Evolutionary conservation across 352 stramenopile species (phyloP).

Genomic region (Pythium plurisporium): DNA sequence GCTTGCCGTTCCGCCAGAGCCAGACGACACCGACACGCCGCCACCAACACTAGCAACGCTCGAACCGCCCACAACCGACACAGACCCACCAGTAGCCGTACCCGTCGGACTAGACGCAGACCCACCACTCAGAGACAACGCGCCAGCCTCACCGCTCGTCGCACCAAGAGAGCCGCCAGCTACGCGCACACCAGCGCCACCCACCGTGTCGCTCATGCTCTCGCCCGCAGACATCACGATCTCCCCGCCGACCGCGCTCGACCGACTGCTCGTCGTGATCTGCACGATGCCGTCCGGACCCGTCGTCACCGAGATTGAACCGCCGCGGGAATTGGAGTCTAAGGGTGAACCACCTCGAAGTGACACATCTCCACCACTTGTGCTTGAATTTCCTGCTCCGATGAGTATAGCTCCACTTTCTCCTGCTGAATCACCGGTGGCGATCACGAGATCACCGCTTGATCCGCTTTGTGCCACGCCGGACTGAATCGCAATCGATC

Average conservation of each 20-base stretch:
- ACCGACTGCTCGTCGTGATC: constrained; percentile 11
- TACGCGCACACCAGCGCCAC: not conserved
- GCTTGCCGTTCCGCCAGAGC: not conserved
- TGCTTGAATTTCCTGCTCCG: not conserved
- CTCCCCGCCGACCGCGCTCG: constrained; percentile 21
- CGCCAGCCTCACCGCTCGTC: not conserved
- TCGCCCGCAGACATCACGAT: constrained; percentile 21
- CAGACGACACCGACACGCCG: not conserved
- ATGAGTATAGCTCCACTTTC: constrained; percentile 6
- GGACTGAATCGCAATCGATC: constrained; percentile 32
- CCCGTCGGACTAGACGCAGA: not conserved
- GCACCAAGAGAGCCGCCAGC: not conserved
- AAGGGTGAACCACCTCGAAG: constrained; percentile 6
- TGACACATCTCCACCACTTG: not conserved
- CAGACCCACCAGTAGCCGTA: not conserved
- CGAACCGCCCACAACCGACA: not conserved
- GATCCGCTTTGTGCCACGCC: constrained; percentile 29
- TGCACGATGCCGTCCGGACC: constrained; percentile 9
- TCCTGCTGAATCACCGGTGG: constrained; percentile 5
- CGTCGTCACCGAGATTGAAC: constrained; percentile 13
- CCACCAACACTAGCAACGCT: not conserved
- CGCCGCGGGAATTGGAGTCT: not conserved
- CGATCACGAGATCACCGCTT: constrained; percentile 20
- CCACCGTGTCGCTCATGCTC: constrained; percentile 6
- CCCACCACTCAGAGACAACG: not conserved